Evolutionary conservation across 1,139 yeast genomes (phyloP), one percentile per base, ranked within the genome.

Genomic region (Petasospora rhodanensis): DNA sequence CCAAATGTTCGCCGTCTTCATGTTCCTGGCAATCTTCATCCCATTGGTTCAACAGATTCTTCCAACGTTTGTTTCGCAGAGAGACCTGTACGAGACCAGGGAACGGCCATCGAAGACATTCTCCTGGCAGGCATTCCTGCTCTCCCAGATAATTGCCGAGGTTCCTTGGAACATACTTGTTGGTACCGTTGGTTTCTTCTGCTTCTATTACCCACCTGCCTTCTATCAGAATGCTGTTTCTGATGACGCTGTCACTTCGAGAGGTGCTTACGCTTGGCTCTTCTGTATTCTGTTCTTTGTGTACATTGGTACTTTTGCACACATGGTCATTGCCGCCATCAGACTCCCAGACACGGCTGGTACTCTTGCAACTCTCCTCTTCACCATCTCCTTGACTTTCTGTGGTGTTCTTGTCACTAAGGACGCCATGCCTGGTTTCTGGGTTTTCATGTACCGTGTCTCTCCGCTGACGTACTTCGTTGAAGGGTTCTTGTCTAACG

Each of bases 151-250:
- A 76, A 47, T 58, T 72, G 47, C 45, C 22, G 96, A 86, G 54
- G 55, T 83, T 22, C 94, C 95, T 18, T 82, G 84, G 80, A 82
- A 81, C 51, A 47, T 76, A 12, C 40, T 78, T 4, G 66, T 72
- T 36, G 87, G 86, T 42, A 74, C 89, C 1, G 17, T 82, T 6
- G 69, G 80, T 4, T 86, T 69, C 62, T 72, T 83, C 53, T 72
- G 79, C 41, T 84, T 84, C 78, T 86, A 84, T 59, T 86, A 82
- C 54, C 93, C 95, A 6, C 74, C 83, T 42, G 95, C 93, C 2
- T 62, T 78, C 38, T 73, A 76, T 49, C 38, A 52, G 9, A 79
- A 79, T 54, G 82, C 86, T 7, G 18, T 24, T 66, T 30, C 64
- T 66, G 31, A 68, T 65, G 26, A 32, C n/a, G 31, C 25, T 18